These are phyloP conservation scores for Ascosphaera pollenicola DNA, from an alignment of 2,329 filamentous ascomycete species.

Conservation along the genomic window DNA sequence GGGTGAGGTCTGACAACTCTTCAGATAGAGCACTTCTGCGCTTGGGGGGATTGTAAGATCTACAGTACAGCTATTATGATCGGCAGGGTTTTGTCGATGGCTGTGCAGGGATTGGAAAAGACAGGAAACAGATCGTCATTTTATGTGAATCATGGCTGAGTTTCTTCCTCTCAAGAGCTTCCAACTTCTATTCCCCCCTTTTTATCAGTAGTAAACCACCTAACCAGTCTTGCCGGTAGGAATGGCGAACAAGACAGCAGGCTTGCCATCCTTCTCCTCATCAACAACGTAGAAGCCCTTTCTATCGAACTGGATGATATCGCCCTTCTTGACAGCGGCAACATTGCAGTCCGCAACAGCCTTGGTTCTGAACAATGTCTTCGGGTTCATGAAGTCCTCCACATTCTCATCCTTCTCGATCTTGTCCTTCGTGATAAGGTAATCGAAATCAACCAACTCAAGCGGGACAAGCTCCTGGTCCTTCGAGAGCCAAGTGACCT, in stretches of 20 bases:
- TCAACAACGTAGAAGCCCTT: slow-evolving; percentile 86
- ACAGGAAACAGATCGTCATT: no score
- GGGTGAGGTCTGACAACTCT: no score
- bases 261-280: slow-evolving; percentile 34
- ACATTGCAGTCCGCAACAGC: slow-evolving; percentile 68
- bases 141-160: no score
- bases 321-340: slow-evolving; percentile 53
- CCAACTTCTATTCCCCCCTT: no score
- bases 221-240: slow-evolving; percentile 35
- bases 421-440: slow-evolving; percentile 87
- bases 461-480: slow-evolving; percentile 60
- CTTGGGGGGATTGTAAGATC: no score
- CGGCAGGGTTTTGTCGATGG: no score
- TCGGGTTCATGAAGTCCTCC: slow-evolving; percentile 59
- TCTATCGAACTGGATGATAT: slow-evolving; percentile 88
- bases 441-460: slow-evolving; percentile 86
- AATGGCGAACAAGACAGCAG: slow-evolving; percentile 45
- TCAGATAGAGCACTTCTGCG: no score
- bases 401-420: slow-evolving; percentile 70
- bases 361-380: slow-evolving; percentile 52
- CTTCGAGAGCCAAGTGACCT: slow-evolving; percentile 76
- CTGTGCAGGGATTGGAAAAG: no score
- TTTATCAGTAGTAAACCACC: not conserved
- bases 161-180: no score
- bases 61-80: no score